Percentiles rank a stretch among this genome's conserved stretches.
phyloP scores from a whole-genome alignment of 2,329 filamentous ascomycete genomes.

The Stagonosporopsis rhizophila region DNA sequence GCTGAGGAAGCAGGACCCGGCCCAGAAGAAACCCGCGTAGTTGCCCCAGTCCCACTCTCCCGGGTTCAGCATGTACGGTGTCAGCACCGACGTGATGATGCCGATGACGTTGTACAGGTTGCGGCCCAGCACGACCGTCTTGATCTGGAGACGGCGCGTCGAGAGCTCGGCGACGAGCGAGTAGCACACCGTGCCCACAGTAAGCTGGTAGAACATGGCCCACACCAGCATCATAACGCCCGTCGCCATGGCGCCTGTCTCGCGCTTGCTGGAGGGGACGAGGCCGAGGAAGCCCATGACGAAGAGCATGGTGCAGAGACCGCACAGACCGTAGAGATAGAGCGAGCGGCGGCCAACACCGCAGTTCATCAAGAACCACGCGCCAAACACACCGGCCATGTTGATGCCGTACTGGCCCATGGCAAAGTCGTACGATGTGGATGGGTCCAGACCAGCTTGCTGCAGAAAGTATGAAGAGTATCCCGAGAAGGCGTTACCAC shows the following conservation, averaged over 20 bases:
- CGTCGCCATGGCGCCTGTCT: constrained; percentile 73
- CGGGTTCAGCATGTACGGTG: constrained; percentile 93
- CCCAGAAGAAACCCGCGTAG: constrained; percentile 89
- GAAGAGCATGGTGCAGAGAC: constrained; percentile 77
- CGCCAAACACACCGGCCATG: constrained; percentile 80
- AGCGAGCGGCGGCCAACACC: constrained; percentile 78
- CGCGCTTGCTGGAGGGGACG: constrained; percentile 66
- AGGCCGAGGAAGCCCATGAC: constrained; percentile 85
- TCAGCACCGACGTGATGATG: constrained; percentile 82
- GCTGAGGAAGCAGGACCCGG: constrained; percentile 79
- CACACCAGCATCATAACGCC: constrained; percentile 75
- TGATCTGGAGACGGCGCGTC: constrained; percentile 83
- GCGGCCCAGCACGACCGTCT: constrained; percentile 86
- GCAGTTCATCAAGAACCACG: constrained; percentile 79
- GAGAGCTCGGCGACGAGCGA: constrained; percentile 86
- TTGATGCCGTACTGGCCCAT: constrained; percentile 70
- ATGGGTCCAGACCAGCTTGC: constrained; percentile 54
- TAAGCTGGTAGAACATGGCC: constrained; percentile 74
- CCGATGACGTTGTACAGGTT: constrained; percentile 79
- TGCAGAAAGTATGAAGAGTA: constrained; percentile 60
- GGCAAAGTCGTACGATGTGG: constrained; percentile 55
- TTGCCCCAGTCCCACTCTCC: constrained; percentile 87
- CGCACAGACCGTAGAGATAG: constrained; percentile 74
- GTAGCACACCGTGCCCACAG: constrained; percentile 89
- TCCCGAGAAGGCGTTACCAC: constrained; percentile 56